Evolutionary conservation across 106 monocot genomes (phyloP).

Genomic region (Dendrobium chrysotoxum): DNA sequence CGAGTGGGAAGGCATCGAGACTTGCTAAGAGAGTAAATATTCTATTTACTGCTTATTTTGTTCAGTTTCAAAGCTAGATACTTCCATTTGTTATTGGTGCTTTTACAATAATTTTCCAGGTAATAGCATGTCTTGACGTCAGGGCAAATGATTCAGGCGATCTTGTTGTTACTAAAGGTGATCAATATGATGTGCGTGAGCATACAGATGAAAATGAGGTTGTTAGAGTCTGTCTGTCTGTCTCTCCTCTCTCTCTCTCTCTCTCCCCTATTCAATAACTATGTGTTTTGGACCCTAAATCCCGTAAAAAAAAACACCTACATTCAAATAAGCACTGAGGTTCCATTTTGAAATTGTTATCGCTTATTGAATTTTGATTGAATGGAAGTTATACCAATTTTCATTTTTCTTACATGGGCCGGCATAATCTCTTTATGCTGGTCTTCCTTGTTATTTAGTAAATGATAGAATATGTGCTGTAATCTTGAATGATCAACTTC

Average conservation of each 20-base stretch:
- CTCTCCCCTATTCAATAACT: neutral
- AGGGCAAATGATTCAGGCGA: slow-evolving; percentile 90
- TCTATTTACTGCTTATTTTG: neutral
- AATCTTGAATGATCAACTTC: neutral
- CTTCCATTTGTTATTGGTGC: slow-evolving; percentile 4
- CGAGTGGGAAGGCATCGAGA: slow-evolving; percentile 52
- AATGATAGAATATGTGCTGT: neutral
- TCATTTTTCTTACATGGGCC: neutral
- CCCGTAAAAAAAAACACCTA: neutral
- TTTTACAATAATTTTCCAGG: slow-evolving; percentile 28
- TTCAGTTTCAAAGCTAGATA: neutral
- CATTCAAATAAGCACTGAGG: neutral
- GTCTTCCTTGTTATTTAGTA: neutral
- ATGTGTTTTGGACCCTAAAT: neutral
- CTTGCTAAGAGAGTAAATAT: slow-evolving; percentile 87
- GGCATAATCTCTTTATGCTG: neutral
- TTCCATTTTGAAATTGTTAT: neutral
- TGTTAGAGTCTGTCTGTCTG: neutral
- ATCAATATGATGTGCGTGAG: slow-evolving; percentile 92
- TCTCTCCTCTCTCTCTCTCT: neutral
- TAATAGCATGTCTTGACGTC: slow-evolving; percentile 98
- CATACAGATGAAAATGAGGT: slow-evolving; percentile 72
- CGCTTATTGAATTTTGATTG: neutral
- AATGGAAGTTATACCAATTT: neutral
- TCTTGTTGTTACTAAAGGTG: slow-evolving; percentile 96